These are phyloP conservation scores for Neonectria faginata DNA, from an alignment of 2,329 filamentous ascomycete species.

Conservation along the genomic window DNA sequence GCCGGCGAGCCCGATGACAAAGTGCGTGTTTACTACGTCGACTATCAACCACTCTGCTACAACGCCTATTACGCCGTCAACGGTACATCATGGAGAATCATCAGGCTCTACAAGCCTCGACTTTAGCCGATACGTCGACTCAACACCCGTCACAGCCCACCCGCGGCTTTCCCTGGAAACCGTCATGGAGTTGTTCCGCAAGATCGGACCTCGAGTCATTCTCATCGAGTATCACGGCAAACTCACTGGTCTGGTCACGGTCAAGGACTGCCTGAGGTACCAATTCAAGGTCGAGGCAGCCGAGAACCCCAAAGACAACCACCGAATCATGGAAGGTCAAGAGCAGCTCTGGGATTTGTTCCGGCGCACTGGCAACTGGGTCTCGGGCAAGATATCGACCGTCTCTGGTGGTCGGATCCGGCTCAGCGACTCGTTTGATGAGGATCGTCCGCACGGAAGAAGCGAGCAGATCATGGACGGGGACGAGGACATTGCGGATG, in stretches of 20 bases:
- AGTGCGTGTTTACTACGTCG: slow-evolving; percentile 77
- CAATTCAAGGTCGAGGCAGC: slow-evolving; percentile 95
- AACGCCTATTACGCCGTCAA: slow-evolving; percentile 49
- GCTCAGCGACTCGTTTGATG: slow-evolving; percentile 57
- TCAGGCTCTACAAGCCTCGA: slow-evolving; percentile 70
- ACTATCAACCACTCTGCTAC: slow-evolving; percentile 43
- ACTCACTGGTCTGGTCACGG: slow-evolving; percentile 87
- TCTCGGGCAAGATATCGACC: slow-evolving; percentile 65
- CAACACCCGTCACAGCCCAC: slow-evolving; percentile 90
- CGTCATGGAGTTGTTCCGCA: slow-evolving; percentile 98
- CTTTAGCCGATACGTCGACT: slow-evolving; percentile 88
- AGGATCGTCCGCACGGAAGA: slow-evolving; percentile 57
- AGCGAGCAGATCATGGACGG: slow-evolving; percentile 57
- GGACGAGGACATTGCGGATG: slow-evolving; percentile 56
- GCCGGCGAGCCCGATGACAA: slow-evolving; percentile 71
- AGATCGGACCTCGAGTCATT: slow-evolving; percentile 94
- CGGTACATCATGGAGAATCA: slow-evolving; percentile 30
- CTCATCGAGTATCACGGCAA: slow-evolving; percentile 90
- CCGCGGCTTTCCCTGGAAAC: slow-evolving; percentile 93
- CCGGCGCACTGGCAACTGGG: slow-evolving; percentile 65
- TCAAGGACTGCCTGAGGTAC: slow-evolving; percentile 97
- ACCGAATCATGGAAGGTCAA: slow-evolving; percentile 66
- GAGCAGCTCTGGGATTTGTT: slow-evolving; percentile 74
- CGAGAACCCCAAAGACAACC: slow-evolving; percentile 76
- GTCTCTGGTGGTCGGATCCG: slow-evolving; percentile 69